These are phyloP conservation scores for Nematocida sp. DNA, from an alignment of 371 early-diverging fungal genomes.

Conservation along the genomic window DNA sequence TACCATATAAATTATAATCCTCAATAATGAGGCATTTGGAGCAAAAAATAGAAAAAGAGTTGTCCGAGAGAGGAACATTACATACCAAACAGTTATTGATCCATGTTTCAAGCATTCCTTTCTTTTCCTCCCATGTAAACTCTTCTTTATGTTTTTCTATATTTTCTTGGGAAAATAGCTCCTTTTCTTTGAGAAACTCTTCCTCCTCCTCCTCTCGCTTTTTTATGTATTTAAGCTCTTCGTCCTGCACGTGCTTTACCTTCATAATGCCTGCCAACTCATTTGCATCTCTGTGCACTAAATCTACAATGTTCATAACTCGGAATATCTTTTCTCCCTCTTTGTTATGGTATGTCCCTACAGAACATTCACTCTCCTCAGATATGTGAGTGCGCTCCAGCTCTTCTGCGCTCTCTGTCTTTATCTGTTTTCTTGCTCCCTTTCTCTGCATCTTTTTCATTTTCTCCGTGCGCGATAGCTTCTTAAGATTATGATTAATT, in stretches of 20 bases:
- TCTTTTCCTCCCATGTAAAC: not conserved
- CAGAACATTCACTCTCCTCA: not conserved
- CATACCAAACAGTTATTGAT: slow-evolving; percentile 14
- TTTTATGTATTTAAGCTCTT: not conserved
- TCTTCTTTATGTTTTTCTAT: not conserved
- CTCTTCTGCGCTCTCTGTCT: not conserved
- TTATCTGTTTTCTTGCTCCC: not conserved
- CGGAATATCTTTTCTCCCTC: slow-evolving; percentile 18
- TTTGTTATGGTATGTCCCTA: slow-evolving; percentile 9
- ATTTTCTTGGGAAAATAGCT: not conserved
- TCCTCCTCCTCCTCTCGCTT: not conserved
- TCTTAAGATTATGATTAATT: slow-evolving; percentile 1
- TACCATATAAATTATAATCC: not conserved
- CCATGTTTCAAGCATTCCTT: not conserved
- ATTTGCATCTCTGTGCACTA: not conserved
- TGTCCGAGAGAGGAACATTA: not conserved
- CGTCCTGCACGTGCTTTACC: not conserved
- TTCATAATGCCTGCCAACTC: slow-evolving; percentile 1
- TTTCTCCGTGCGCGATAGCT: not conserved
- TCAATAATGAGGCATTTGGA: slow-evolving; percentile 5
- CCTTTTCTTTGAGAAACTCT: not conserved
- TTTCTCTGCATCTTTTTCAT: not conserved
- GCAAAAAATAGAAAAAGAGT: slow-evolving; percentile 6
- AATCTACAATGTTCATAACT: slow-evolving; percentile 17
- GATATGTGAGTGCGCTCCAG: not conserved